Evolutionary conservation across 176 grass and related monocot genomes (phyloP).

Genomic region (Oropetium thomaeum): DNA sequence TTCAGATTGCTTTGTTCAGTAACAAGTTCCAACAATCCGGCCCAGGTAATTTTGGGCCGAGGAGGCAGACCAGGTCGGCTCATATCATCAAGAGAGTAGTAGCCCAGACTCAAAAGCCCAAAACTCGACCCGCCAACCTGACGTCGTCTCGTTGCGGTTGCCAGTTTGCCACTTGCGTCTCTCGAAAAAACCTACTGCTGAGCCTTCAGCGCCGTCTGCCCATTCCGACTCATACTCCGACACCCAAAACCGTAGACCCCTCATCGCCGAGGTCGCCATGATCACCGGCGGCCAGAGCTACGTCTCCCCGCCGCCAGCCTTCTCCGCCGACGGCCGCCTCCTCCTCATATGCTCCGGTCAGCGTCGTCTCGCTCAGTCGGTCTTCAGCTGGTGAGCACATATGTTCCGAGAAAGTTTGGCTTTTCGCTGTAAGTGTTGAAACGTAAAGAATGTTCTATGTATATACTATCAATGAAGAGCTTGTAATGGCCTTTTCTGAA

Average conservation of each 20-base stretch:
- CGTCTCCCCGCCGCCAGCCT: slow-evolving; percentile 69
- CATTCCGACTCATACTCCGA: slow-evolving; percentile 5
- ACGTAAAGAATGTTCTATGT: too few species aligned
- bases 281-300: slow-evolving; percentile 81
- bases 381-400: too few species aligned
- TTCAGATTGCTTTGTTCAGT: too few species aligned
- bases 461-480: too few species aligned
- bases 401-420: too few species aligned
- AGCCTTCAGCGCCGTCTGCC: neutral
- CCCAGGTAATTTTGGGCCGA: too few species aligned
- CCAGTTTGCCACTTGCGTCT: too few species aligned
- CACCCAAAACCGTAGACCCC: slow-evolving; percentile 25
- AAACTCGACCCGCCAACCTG: slow-evolving; percentile 14
- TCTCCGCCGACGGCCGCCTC: slow-evolving; percentile 72
- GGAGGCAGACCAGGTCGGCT: neutral
- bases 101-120: neutral
- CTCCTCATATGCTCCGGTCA: slow-evolving; percentile 68
- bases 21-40: neutral
- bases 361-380: slow-evolving; percentile 72
- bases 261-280: slow-evolving; percentile 56
- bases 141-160: neutral
- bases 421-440: too few species aligned
- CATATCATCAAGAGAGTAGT: neutral
- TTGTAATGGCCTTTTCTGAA: too few species aligned
- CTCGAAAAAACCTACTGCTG: slow-evolving; percentile 34